phyloP scores from a whole-genome alignment of 805 yeast genomes.

The Metschnikowia kunwiensis region DNA sequence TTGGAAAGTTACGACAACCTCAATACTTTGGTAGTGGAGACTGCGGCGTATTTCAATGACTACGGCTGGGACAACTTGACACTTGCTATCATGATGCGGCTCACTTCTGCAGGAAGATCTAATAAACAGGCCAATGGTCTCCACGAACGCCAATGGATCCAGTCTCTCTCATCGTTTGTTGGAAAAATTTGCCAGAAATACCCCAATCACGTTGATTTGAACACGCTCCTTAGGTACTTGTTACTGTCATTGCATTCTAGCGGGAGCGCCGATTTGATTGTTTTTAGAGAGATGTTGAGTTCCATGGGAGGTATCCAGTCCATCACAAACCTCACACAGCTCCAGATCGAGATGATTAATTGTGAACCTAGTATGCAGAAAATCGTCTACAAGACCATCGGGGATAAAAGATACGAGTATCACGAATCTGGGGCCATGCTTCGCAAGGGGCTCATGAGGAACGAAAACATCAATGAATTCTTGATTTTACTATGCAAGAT shows the following conservation, averaged over 20 bases:
- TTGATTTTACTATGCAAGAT: conserved; percentile 58
- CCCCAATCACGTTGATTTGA: conserved; percentile 52
- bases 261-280: conserved; percentile 57
- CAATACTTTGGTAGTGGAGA: conserved; percentile 67
- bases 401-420: conserved; percentile 53
- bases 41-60: conserved; percentile 69
- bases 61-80: conserved; percentile 87
- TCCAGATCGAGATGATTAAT: conserved; percentile 63
- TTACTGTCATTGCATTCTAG: conserved; percentile 60
- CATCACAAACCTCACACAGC: conserved; percentile 60
- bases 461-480: conserved; percentile 56
- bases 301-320: conserved; percentile 80
- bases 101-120: conserved; percentile 61
- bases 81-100: conserved; percentile 64
- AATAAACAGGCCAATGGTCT: conserved; percentile 76
- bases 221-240: conserved; percentile 58
- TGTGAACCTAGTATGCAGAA: conserved; percentile 58
- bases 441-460: conserved; percentile 41
- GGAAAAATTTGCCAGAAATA: conserved; percentile 64
- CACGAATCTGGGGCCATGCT: conserved; percentile 48
- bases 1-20: conserved; percentile 91
- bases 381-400: conserved; percentile 55
- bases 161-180: conserved; percentile 72
- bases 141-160: conserved; percentile 80
- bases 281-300: conserved; percentile 63